Base-by-base conservation (phyloP, 441 rosid species). In the Mallotus japonicus region DNA sequence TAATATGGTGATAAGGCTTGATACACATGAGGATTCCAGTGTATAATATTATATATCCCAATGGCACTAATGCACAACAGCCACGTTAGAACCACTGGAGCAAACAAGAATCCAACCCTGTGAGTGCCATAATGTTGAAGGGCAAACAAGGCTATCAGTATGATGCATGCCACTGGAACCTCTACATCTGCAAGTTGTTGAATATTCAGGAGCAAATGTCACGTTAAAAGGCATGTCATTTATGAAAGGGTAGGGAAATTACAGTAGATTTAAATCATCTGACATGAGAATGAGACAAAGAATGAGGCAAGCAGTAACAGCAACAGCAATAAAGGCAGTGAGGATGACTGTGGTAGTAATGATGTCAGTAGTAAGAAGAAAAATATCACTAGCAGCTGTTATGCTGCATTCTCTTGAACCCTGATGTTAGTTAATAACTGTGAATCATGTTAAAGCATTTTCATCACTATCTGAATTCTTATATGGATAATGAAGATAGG, bases 81-180 rank as follows among this genome's bases (percentile, higher is more conserved):
- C 99, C 99, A 95, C 32, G 74, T 64, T 7, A 94, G 81, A 73
- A 94, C 94, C 76, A 95, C 89, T 0, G 97, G 99, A 0, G 99
- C 98, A 51, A 95, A 95, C 84, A 95, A 69, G 85, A 88, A 95
- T 44, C 98, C 99, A 20, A 95, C 98, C 71, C 80, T 85, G 73
- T 95, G 99, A 44, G 99, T 92, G 46, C 99, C 99, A 67, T 88
- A 92, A 76, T 95, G 99, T 81, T 95, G 99, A 62, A 95, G 96
- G 53, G 97, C 92, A 77, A 95, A 95, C 82, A 95, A 85, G 83
- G 83, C 88, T 60, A 95, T 83, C 64, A 95, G 85, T 72, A 95
- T 87, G 79, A 85, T 65, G 78, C 99, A 94, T 60, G 97, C 88
- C 65, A 86, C 90, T 60, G 97, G 99, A 54, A 92, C 80, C 80